Conservation (phyloP, 75 land plant genomes). For the Cunninghamia lanceolata region DNA sequence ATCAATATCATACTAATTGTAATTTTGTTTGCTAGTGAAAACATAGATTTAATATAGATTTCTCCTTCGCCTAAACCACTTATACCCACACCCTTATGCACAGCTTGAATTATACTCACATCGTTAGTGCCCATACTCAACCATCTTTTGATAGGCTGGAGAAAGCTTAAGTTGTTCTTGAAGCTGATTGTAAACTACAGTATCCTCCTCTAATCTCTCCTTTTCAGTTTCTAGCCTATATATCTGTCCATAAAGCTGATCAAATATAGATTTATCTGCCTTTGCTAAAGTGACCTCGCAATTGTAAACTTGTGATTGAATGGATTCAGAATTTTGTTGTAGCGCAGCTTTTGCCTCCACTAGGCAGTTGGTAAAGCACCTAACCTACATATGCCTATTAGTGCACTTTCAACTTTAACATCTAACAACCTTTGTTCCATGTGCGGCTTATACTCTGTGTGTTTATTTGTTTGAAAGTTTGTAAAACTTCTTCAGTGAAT, state of each 20-base stretch:
- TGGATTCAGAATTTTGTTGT: conserved; percentile 65
- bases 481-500: too few species aligned
- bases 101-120: too few species aligned
- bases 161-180: conserved; percentile 82
- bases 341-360: conserved; percentile 56
- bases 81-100: too few species aligned
- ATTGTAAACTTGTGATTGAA: conserved; percentile 72
- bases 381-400: conserved; percentile 59
- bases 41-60: too few species aligned
- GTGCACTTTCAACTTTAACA: too few species aligned
- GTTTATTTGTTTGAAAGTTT: too few species aligned
- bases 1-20: too few species aligned
- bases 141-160: conserved; percentile 85
- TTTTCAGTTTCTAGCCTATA: conserved; percentile 73
- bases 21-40: too few species aligned
- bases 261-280: conserved; percentile 80
- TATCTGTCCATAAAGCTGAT: conserved; percentile 74
- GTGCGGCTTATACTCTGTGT: too few species aligned
- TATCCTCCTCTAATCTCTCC: conserved; percentile 77
- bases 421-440: too few species aligned
- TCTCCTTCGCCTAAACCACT: too few species aligned
- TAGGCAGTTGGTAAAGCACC: conserved; percentile 64
- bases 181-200: conserved; percentile 70
- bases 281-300: conserved; percentile 57
- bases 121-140: conserved; percentile 57